These are phyloP conservation scores for Crithidia sp. DNA, from an alignment of 208 protist genomes.

Conservation along the genomic window DNA sequence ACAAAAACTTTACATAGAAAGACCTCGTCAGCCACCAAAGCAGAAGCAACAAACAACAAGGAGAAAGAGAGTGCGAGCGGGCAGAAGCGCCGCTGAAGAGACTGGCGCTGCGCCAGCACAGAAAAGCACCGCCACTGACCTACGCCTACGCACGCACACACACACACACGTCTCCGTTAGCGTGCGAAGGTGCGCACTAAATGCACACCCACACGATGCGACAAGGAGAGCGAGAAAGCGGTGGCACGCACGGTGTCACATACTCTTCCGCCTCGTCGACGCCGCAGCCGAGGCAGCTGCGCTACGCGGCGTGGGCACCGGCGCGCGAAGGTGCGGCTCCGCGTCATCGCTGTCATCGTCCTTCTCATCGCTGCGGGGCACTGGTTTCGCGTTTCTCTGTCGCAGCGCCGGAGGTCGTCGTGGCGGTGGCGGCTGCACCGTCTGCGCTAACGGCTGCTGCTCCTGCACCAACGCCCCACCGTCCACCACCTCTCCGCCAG, in stretches of 20 bases:
- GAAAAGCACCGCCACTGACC: no score
- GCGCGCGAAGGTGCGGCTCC: constrained; percentile 13
- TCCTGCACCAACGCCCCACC: neutral
- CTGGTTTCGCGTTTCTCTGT: neutral
- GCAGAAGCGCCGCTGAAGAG: no score
- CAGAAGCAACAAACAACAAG: no score
- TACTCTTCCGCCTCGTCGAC: neutral
- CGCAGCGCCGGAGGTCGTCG: neutral
- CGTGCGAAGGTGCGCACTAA: no score
- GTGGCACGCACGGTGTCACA: neutral
- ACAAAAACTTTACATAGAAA: no score
- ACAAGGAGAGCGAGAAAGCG: neutral
- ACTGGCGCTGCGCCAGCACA: no score
- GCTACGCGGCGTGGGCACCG: constrained; percentile 17
- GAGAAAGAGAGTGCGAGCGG: no score
- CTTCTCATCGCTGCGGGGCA: neutral
- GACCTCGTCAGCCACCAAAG: no score
- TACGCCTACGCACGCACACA: no score
- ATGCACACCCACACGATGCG: no score
- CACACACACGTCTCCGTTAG: no score
- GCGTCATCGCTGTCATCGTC: constrained; percentile 16
- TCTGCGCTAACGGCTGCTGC: neutral
- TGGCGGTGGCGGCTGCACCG: neutral
- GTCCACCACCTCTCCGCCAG: no score
- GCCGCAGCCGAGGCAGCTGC: neutral